phyloP scores from a whole-genome alignment of 2,329 filamentous ascomycete species.

The Paramyrothecium roridum region DNA sequence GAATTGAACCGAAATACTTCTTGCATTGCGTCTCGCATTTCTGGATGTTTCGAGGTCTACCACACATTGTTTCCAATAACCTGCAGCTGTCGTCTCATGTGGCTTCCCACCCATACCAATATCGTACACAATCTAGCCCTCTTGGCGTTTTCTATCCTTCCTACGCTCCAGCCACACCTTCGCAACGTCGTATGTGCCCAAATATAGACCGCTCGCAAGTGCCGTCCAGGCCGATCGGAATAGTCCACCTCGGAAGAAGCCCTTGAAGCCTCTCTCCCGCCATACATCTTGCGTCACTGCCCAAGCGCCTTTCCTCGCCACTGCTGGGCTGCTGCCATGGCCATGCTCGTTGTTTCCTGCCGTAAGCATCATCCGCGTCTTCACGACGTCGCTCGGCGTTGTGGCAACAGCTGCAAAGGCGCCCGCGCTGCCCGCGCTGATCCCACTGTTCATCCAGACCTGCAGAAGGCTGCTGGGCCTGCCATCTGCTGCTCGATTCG shows the following conservation, averaged over 20 bases:
- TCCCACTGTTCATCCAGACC: constrained; percentile 67
- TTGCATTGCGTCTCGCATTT: no score
- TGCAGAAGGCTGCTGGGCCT: constrained; percentile 48
- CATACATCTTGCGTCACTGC: constrained; percentile 65
- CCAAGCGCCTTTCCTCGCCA: constrained; percentile 41
- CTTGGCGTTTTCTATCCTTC: constrained; percentile 21
- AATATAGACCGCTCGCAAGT: constrained; percentile 76
- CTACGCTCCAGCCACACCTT: constrained; percentile 57
- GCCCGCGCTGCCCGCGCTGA: constrained; percentile 72
- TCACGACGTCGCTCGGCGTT: constrained; percentile 85
- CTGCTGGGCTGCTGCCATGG: constrained; percentile 17
- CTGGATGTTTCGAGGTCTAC: no score
- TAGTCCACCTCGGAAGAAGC: constrained; percentile 73
- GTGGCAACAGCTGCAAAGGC: constrained; percentile 76
- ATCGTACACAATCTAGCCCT: no score
- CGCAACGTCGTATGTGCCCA: constrained; percentile 82
- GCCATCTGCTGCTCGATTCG: constrained; percentile 12
- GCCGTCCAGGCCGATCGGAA: constrained; percentile 79
- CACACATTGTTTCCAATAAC: no score
- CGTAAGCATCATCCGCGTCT: constrained; percentile 83
- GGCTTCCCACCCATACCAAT: no score
- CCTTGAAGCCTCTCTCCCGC: constrained; percentile 63
- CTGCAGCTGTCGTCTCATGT: no score
- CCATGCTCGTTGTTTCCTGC: constrained; percentile 33
- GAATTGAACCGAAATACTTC: no score